Base-by-base conservation (phyloP, 192 early-diverging fungal species). In the Coemansia sp. region DNA sequence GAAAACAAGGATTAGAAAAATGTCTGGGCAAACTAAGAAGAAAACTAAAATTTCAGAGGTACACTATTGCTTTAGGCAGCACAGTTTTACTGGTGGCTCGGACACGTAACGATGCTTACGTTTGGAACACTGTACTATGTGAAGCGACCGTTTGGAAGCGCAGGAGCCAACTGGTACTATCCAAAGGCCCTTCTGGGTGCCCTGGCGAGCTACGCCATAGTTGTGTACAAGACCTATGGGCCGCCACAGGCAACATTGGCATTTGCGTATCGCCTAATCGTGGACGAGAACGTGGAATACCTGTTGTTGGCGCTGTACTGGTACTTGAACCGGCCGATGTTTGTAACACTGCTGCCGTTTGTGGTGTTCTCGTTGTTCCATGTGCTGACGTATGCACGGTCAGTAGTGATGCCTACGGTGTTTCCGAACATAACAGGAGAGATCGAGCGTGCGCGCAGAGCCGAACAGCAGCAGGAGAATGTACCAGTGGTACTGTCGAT, bases 11-110 rank as follows among this genome's bases (percentile, higher is more conserved):
- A 42, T n/a, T n/a, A n/a, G n/a, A n/a, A n/a, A n/a, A n/a, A n/a
- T n/a, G n/a, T n/a, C n/a, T n/a, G n/a, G n/a, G n/a, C n/a, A n/a
- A n/a, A 34, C 34, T 3, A 36, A 36, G 13, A 5, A 1, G 1
- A 4, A 36, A 36, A 6, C 34, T 11, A 11, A 36, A 36, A 34
- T 34, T 34, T 3, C 5, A 9, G 33, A 9, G 33, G 5, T 34
- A 34, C 3, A 34, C 33, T 34, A 9, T 4, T 34, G 4, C 33
- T 34, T 6, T 34, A 72, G 70, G 72, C 66, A 22, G 76, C 71
- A 27, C 70, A 79, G 64, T 79, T 79, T 33, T 79, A 79, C 71
- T 79, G 77, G 77, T 79, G 77, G 77, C 37, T 67, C 2, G 77
- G 77, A 20, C 77, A 79, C 53, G 54, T 74, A 11, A 36, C 67